Evolutionary conservation across 2,329 filamentous ascomycete genomes (phyloP), one percentile per base, ranked within the genome.

Genomic region (Furcasterigmium furcatum): DNA sequence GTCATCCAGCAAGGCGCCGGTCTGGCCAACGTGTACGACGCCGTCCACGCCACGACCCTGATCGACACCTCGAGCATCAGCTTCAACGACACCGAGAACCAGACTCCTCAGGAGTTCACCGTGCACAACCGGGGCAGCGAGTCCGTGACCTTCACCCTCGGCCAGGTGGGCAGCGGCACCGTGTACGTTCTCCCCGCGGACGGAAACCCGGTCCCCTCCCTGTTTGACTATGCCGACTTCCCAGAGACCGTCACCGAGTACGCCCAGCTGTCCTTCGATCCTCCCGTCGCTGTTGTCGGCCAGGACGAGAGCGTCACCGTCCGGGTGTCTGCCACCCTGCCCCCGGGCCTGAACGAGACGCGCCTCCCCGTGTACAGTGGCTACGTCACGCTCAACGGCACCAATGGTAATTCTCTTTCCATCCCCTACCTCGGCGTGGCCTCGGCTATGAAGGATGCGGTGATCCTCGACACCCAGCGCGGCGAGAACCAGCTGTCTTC

Each of bases 1-100:
- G 65, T 71, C 5, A 55, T 64, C 5, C 70, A 73, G 46, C 67
- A 69, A 52, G 72, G 72, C 32, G 65, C 57, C 35, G 72, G 71
- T 5, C 56, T 73, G 7, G 54, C 73, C 18, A 61, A 72, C 38
- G 69, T 67, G 8, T 68, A 61, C 46, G 63, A 70, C 41, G 67
- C 68, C 2, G 62, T 69, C 6, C 58, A 68, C 40, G 56, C 63
- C 14, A 67, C 56, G 1, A 67, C 64, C 1, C 45, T 64, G n/a
- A 56, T 74, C 13, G 61, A 60, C 38, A 59, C 64, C 0, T 58
- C 60, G 7, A 67, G 63, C 45, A 57, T 76, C 30, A 58, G 63
- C 18, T 67, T 74, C 55, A 74, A 75, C 48, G 71, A 74, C 50
- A 73, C 67, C 8, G 61, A 63, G 41, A 53, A 72, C 55, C 65